phyloP scores from a whole-genome alignment of 768 basidiomycete genomes.

The Boletellus ananas region DNA sequence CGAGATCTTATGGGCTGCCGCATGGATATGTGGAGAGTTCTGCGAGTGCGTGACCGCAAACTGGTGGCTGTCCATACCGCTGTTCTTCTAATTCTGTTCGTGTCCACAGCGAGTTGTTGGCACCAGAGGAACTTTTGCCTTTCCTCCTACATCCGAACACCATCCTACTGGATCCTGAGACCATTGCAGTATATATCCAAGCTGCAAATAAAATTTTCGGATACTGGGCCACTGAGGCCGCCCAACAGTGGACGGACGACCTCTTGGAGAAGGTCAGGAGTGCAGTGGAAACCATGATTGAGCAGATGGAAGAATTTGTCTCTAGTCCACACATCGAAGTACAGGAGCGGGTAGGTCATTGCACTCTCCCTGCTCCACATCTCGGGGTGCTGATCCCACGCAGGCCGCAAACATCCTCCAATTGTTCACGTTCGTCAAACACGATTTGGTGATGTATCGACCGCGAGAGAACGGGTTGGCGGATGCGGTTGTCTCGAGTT shows the following conservation, averaged over 20 bases:
- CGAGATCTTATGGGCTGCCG: conserved; percentile 89
- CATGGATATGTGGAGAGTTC: conserved; percentile 96
- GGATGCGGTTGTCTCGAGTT: conserved; percentile 35
- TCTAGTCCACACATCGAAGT: conserved; percentile 75
- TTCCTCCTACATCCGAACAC: conserved; percentile 63
- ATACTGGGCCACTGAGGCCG: conserved; percentile 72
- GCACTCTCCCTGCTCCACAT: background rate
- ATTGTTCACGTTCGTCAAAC: conserved; percentile 70
- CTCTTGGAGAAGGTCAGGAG: conserved; percentile 60
- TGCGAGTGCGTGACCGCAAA: conserved; percentile 57
- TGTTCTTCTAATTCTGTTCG: conserved; percentile 7
- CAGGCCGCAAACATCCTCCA: conserved; percentile 82
- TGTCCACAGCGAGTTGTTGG: conserved; percentile 61
- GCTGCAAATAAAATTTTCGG: conserved; percentile 86
- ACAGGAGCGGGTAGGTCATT: conserved; percentile 74
- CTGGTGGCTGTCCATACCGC: background rate
- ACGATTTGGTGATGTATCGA: conserved; percentile 60
- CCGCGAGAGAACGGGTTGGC: conserved; percentile 39
- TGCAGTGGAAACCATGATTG: conserved; percentile 59
- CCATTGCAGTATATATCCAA: conserved; percentile 77
- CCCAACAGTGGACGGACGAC: conserved; percentile 74
- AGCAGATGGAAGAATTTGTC: conserved; percentile 56
- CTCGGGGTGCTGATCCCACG: conserved; percentile 2
- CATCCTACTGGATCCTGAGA: conserved; percentile 56
- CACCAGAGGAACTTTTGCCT: conserved; percentile 69